Conservation (phyloP, 2,329 filamentous ascomycete genomes). For the Emmonsia crescens region DNA sequence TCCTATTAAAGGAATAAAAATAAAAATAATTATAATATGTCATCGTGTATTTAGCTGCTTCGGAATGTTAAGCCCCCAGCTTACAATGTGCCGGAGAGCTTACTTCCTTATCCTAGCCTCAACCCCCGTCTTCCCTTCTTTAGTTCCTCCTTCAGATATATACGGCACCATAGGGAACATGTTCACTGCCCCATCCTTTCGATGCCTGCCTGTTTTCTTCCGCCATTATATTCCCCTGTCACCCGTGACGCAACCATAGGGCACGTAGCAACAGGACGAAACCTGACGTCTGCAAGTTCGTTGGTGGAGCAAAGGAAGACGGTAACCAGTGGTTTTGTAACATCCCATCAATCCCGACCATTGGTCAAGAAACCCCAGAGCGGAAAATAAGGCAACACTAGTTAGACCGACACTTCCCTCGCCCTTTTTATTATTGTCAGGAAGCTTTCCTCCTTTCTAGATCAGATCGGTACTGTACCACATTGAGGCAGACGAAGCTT, state of each 20-base stretch:
- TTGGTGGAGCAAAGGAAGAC: slow-evolving; percentile 4
- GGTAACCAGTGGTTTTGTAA: neutral
- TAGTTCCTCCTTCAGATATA: neutral
- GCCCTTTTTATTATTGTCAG: neutral
- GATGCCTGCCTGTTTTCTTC: neutral
- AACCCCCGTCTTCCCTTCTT: neutral
- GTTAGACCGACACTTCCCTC: slow-evolving; percentile 3
- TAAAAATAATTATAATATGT: neutral
- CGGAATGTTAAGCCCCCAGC: neutral
- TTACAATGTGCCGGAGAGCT: neutral
- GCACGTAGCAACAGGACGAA: neutral
- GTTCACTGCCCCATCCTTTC: neutral
- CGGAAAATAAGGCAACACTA: neutral
- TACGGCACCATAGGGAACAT: neutral
- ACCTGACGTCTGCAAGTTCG: neutral
- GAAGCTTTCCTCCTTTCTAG: neutral
- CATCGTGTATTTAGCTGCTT: neutral
- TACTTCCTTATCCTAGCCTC: neutral
- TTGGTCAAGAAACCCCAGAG: neutral
- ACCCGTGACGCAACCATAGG: neutral
- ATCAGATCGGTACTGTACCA: slow-evolving; percentile 4
- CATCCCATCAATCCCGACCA: neutral
- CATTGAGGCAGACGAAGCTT: slow-evolving; percentile 1
- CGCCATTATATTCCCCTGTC: neutral
- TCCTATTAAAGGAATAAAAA: neutral